A percentile compares a stretch with the other conserved stretches of the same genome.
Conservation (phyloP, 2,329 filamentous ascomycete genomes). For the Rhytidhysteron rufulum region DNA sequence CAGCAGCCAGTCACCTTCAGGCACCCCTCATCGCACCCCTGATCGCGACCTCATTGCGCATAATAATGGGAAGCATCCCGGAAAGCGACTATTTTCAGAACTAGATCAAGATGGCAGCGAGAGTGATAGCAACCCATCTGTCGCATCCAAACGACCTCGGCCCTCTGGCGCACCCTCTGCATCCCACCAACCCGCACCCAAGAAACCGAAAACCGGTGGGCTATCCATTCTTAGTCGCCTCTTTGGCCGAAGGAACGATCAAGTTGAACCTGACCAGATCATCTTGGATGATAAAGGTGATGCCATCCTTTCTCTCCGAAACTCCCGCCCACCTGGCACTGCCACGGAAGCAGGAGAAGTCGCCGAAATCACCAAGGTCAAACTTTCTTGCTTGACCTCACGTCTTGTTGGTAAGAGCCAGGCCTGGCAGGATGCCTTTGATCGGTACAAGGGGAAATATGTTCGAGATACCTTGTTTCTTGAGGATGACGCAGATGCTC, state of each 20-base stretch:
- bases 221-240: not conserved
- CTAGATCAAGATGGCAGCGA: not conserved
- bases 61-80: no score
- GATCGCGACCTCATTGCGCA: no score
- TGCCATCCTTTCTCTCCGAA: not conserved
- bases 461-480: not conserved
- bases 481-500: conserved; percentile 18
- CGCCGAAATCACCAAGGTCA: not conserved
- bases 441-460: not conserved
- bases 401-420: not conserved
- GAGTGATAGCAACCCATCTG: not conserved
- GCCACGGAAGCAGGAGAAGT: no score
- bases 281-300: not conserved
- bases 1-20: no score
- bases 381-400: not conserved
- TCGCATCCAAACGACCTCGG: not conserved
- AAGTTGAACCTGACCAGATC: not conserved
- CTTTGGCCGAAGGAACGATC: not conserved
- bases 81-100: not conserved
- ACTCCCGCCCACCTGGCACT: not conserved
- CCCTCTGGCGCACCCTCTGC: not conserved
- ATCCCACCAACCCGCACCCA: not conserved
- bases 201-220: not conserved
- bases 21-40: no score
- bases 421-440: not conserved